Evolutionary conservation across 1,139 yeast genomes (phyloP), one percentile per base, ranked within the genome.

Genomic region (Hansenula lynferdii): DNA sequence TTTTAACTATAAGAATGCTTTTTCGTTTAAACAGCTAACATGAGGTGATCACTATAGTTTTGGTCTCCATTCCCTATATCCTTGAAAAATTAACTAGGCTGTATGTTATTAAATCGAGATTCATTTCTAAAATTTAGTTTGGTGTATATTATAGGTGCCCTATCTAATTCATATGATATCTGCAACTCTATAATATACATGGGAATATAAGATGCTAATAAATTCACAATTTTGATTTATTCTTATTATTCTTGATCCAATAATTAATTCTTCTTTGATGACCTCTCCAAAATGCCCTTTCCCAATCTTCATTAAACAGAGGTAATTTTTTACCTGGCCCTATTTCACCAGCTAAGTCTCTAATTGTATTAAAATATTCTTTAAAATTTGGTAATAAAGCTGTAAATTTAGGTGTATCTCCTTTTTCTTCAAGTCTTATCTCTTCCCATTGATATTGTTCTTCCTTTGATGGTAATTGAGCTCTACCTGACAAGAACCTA

Each of bases 401-500:
- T 14, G 29, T 38, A 15, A 32, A 42, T 17, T 19, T 31, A 10
- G 34, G 21, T 2, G 25, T 30, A 21, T 30, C 32, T 21, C 32
- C 32, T 21, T 25, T 14, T 20, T 30, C 32, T 21, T 14, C 9
- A 8, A 21, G 8, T 14, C 25, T 30, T 3, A 21, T 12, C 10
- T 21, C 10, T 30, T 30, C 37, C 47, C 48, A 44, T 4, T 29
- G 33, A n/a, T 38, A 21, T 37, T 47, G 51, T 18, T 42, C 48
- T 20, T 42, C 36, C 1, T 23, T 23, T 1, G 44, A 25, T 11
- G 52, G 52, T 12, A 48, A 37, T 2, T 26, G 15, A 1, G 18
- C 4, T 39, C 45, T 48, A 6, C 55, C 55, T 5, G 53, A 43
- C 6, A 51, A 24, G 16, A 18, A 38, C 62, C 50, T 24, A 1